Evolutionary conservation across 1,139 yeast species (phyloP), one percentile per base, ranked within the genome.

Genomic region (Pichia sp.): DNA sequence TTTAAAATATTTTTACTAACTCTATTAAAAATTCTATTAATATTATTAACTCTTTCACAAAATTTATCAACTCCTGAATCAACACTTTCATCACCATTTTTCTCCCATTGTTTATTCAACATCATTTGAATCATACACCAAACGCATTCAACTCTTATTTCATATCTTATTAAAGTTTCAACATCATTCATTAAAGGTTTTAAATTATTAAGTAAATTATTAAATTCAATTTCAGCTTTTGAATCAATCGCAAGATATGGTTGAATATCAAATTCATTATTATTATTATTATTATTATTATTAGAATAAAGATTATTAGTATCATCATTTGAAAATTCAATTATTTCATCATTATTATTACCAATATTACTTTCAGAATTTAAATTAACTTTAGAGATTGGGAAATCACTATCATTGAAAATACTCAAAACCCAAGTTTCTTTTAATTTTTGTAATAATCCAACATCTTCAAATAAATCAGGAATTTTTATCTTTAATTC

Each of bases 1-100:
- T 75, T 74, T 3, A 85, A 70, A 47, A 80, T 83, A 50, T 76
- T 74, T 60, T 83, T 86, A 54, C 51, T 47, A 18, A 51, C 48
- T 32, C 35, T 42, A 26, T 49, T 51, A 33, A 51, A 49, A 39
- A 51, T 49, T 25, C 56, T 44, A 35, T 42, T 47, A 18, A 54
- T 52, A 32, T 44, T 40, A 39, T 51, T 51, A 8, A 54, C 34
- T 9, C 51, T 44, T 27, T 54, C 56, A 45, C 56, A 53, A 36
- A 53, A 53, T 36, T 51, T 49, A 41, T 49, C 52, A 40, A 53
- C 45, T 29, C 52, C 54, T 9, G 40, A 32, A 42, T 52, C 53
- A 32, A 54, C 51, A 41, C 53, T 54, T 30, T 53, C 56, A 44
- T 51, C 49, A 9, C 54, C 52, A 2, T 31, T 9, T 34, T 47